Percentiles rank a stretch among this genome's conserved stretches.
Evolutionary conservation across 2,329 filamentous ascomycete species (phyloP).

Genomic region (Monilinia fructigena): DNA sequence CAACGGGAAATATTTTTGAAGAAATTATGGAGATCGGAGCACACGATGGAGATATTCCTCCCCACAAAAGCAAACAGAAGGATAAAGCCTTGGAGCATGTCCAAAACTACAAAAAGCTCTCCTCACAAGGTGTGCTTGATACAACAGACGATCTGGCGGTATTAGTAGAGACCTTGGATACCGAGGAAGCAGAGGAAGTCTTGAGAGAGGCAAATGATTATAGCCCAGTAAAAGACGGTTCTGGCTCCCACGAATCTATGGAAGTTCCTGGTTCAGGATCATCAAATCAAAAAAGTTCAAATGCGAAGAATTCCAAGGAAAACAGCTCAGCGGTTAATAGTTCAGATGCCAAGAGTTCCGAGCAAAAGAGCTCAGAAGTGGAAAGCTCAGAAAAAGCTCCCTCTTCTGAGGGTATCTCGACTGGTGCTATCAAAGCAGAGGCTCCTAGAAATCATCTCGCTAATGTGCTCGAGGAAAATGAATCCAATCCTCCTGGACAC

Average conservation of each 20-base stretch:
- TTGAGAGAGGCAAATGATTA: slow-evolving; percentile 17
- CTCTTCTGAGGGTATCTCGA: slow-evolving; percentile 29
- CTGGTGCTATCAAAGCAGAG: neutral
- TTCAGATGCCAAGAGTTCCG: neutral
- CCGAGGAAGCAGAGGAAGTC: slow-evolving; percentile 27
- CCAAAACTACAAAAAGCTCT: neutral
- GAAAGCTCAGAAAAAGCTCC: slow-evolving; percentile 25
- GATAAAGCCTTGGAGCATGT: slow-evolving; percentile 8
- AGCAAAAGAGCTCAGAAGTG: neutral
- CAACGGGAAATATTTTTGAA: slow-evolving; percentile 21
- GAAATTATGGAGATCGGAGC: slow-evolving; percentile 30
- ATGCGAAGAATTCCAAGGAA: neutral
- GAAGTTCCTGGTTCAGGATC: slow-evolving; percentile 7
- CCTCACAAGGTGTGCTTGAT: neutral
- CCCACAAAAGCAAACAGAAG: neutral
- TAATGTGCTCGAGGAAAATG: neutral
- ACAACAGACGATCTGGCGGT: slow-evolving; percentile 24
- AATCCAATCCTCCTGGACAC: neutral
- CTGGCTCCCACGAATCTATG: neutral
- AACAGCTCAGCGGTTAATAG: neutral
- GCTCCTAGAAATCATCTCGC: neutral
- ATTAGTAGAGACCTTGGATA: slow-evolving; percentile 25
- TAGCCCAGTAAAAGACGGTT: slow-evolving; percentile 2
- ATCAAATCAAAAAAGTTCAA: slow-evolving; percentile 1
- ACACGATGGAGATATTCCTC: slow-evolving; percentile 25